A percentile compares a stretch with the other conserved stretches of the same genome.
Conservation (phyloP, 768 basidiomycete species). For the Collybia sordida region DNA sequence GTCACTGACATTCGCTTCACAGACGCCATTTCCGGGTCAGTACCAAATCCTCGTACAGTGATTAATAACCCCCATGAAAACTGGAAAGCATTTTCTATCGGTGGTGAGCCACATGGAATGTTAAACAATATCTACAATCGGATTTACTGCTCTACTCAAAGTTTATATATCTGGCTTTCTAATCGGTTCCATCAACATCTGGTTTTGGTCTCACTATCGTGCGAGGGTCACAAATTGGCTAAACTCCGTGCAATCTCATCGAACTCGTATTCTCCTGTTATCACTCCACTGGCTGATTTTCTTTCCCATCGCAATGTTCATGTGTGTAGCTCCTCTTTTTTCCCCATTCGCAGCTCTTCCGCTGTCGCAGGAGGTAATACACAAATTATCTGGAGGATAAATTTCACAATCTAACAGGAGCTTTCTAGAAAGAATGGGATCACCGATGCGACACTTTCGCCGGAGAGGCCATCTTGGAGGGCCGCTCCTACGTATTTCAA, state of each 20-base stretch:
- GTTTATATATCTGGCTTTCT: constrained; percentile 13
- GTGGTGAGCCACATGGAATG: constrained; percentile 4
- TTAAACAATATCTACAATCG: background rate
- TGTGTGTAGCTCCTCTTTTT: constrained; percentile 13
- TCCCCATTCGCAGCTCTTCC: constrained; percentile 13
- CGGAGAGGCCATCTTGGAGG: constrained; percentile 12
- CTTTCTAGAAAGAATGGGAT: constrained; percentile 10
- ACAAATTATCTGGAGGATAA: background rate
- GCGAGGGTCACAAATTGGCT: no score
- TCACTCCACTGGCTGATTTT: background rate
- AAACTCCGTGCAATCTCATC: no score
- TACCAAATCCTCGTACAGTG: constrained; percentile 8
- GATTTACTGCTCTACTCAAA: background rate
- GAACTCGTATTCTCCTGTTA: no score
- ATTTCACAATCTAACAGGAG: background rate
- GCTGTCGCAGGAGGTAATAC: constrained; percentile 8
- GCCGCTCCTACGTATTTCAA: background rate
- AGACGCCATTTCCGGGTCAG: constrained; percentile 13
- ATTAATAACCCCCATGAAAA: constrained; percentile 10
- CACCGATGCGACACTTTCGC: constrained; percentile 7
- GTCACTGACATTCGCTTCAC: background rate
- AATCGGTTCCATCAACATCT: constrained; percentile 10
- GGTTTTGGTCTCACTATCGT: no score
- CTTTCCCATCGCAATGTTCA: constrained; percentile 9
- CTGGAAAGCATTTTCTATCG: constrained; percentile 16